Evolutionary conservation across 169 alveolate genomes (phyloP).

Genomic region (Cryptosporidium sp.): DNA sequence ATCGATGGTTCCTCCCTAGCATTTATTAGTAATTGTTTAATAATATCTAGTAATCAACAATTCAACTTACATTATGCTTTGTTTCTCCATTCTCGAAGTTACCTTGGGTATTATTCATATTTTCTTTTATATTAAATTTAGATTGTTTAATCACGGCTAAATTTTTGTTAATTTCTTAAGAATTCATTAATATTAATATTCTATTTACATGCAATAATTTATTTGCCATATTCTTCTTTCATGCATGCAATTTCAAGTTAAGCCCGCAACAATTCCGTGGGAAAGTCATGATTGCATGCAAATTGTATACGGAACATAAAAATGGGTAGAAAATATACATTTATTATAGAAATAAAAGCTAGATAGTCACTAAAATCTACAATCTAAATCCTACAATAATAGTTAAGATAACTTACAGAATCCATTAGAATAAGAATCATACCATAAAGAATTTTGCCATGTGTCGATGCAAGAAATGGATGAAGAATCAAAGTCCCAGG

Average conservation of each 20-base stretch:
- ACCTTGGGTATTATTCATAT: slow-evolving; percentile 3
- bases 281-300: not conserved
- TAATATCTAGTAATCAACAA: not conserved
- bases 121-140: not conserved
- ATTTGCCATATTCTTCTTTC: not conserved
- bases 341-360: not conserved
- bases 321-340: not conserved
- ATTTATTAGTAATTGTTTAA: slow-evolving; percentile 9
- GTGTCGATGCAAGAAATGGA: slow-evolving; percentile 58
- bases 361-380: slow-evolving; percentile 2
- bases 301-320: not conserved
- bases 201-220: not conserved
- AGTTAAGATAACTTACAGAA: slow-evolving; percentile 52
- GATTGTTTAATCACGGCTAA: not conserved
- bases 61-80: slow-evolving; percentile 37
- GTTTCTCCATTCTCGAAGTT: slow-evolving; percentile 20
- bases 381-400: slow-evolving; percentile 3
- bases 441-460: slow-evolving; percentile 69
- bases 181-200: not conserved
- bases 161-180: not conserved
- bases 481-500: slow-evolving; percentile 74
- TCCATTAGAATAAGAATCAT: slow-evolving; percentile 57
- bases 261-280: not conserved
- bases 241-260: slow-evolving; percentile 31
- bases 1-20: slow-evolving; percentile 8